Percentiles rank a stretch among this genome's conserved stretches.
Conservation (phyloP, 768 basidiomycete genomes). For the Lepiota venenata region DNA sequence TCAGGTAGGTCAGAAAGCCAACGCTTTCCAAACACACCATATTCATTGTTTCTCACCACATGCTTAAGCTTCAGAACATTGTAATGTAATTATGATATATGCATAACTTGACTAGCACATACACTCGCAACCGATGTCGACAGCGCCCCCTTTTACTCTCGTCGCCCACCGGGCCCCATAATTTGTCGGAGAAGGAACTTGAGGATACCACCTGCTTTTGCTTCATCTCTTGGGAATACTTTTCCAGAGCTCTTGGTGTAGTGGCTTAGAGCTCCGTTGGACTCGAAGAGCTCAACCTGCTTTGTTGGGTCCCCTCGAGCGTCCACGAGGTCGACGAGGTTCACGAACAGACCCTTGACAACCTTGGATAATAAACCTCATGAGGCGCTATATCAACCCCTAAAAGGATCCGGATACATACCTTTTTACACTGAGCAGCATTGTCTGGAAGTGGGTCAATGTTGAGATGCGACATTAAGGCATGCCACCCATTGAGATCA, state of each 20-base stretch:
- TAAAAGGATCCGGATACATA: background rate
- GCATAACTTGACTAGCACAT: too few species aligned
- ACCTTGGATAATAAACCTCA: background rate
- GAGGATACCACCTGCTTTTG: slow-evolving; percentile 5
- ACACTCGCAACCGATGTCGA: too few species aligned
- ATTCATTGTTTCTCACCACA: too few species aligned
- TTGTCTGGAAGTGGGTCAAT: slow-evolving; percentile 2
- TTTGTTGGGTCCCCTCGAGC: background rate
- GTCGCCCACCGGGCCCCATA: background rate
- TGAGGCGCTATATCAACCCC: background rate
- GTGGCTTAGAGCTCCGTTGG: slow-evolving; percentile 6
- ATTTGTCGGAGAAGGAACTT: slow-evolving; percentile 11
- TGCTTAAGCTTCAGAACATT: too few species aligned
- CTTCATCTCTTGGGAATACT: slow-evolving; percentile 1
- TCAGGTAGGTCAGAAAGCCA: too few species aligned
- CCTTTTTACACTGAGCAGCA: background rate
- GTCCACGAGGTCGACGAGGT: slow-evolving; percentile 13
- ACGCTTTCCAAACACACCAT: too few species aligned
- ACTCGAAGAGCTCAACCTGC: background rate
- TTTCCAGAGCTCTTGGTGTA: slow-evolving; percentile 5
- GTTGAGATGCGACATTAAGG: slow-evolving; percentile 5
- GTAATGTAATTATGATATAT: too few species aligned
- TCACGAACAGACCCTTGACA: slow-evolving; percentile 3
- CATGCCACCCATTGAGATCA: slow-evolving; percentile 12
- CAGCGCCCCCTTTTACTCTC: background rate